These are phyloP conservation scores for Linnemannia zychae DNA, from an alignment of 192 early-diverging fungal species.

Conservation along the genomic window DNA sequence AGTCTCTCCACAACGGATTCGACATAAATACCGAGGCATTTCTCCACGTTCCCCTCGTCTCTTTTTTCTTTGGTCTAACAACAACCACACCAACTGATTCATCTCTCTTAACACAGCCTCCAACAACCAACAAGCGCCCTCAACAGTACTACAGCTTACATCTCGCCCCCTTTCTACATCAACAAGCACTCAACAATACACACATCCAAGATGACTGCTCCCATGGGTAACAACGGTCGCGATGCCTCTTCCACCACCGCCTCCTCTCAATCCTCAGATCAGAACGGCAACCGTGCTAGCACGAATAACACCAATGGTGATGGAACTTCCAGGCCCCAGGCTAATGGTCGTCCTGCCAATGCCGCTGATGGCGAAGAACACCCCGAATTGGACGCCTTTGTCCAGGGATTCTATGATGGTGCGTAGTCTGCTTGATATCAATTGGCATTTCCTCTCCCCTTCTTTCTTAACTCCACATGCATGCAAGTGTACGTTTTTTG, in stretches of 20 bases:
- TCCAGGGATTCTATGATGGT: conserved; percentile 44
- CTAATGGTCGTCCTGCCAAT: not conserved
- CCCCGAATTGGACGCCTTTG: conserved; percentile 46
- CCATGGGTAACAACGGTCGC: not conserved
- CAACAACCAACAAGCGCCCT: not conserved
- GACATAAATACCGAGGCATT: not conserved
- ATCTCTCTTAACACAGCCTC: not conserved
- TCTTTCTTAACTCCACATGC: not conserved
- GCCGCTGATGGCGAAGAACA: conserved; percentile 1
- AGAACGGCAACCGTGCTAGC: not conserved
- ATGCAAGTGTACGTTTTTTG: not conserved
- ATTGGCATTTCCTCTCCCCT: too few species aligned
- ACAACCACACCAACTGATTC: not conserved
- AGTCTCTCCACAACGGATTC: not conserved
- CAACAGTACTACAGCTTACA: not conserved
- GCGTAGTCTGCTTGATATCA: conserved; percentile 14
- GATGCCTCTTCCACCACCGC: not conserved
- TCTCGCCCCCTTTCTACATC: not conserved
- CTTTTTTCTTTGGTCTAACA: not conserved
- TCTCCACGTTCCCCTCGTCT: not conserved
- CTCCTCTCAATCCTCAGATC: not conserved
- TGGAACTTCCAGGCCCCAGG: not conserved
- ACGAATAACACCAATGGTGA: not conserved
- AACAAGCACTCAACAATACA: not conserved
- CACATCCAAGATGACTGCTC: conserved; percentile 1